Conservation (phyloP, 306 rosid genomes). For the Pterocarpus santalinus region DNA sequence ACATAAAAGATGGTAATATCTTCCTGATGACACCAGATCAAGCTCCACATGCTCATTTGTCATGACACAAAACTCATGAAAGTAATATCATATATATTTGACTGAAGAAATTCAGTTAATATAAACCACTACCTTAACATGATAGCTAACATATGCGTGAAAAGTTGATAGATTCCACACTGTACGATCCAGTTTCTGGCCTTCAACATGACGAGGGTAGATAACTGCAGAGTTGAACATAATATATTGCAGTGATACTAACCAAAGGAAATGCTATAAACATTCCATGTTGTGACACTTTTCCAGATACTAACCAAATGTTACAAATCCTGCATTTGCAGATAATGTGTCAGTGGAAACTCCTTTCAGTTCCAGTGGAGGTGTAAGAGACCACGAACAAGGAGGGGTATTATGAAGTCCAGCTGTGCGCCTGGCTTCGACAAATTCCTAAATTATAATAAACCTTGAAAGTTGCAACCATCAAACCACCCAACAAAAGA, state of each 20-base stretch:
- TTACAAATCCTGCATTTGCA: constrained; percentile 96
- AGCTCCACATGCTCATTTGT: constrained; percentile 17
- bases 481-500: constrained; percentile 44
- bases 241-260: constrained; percentile 26
- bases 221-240: constrained; percentile 74
- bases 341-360: constrained; percentile 76
- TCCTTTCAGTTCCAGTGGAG: constrained; percentile 81
- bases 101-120: constrained; percentile 34
- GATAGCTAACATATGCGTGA: constrained; percentile 96
- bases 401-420: constrained; percentile 87
- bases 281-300: neutral
- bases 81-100: constrained; percentile 4
- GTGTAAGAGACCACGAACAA: constrained; percentile 85
- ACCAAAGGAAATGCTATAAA: constrained; percentile 33
- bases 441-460: constrained; percentile 78
- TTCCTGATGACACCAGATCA: constrained; percentile 24
- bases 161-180: constrained; percentile 94
- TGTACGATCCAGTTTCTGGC: constrained; percentile 84
- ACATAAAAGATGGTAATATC: constrained; percentile 33
- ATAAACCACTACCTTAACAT: constrained; percentile 81
- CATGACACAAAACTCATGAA: constrained; percentile 11
- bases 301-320: constrained; percentile 78
- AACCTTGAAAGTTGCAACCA: constrained; percentile 45
- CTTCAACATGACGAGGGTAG: constrained; percentile 93
- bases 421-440: constrained; percentile 94